Percentiles rank a stretch among this genome's conserved stretches.
phyloP scores from a whole-genome alignment of 2,329 filamentous ascomycete genomes.

The Paracamarosporium sp. region DNA sequence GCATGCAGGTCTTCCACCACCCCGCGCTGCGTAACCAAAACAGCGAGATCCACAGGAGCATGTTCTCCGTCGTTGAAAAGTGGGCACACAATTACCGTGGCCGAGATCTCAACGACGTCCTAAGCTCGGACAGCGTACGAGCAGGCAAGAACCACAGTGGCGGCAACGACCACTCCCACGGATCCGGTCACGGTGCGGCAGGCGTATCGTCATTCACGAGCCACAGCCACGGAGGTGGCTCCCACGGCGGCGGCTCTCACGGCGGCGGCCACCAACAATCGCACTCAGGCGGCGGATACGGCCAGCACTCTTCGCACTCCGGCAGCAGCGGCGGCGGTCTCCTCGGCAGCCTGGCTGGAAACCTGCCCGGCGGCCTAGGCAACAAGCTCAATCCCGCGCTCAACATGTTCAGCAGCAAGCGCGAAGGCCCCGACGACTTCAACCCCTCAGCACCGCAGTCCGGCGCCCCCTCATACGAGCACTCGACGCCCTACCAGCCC shows the following conservation, averaged over 20 bases:
- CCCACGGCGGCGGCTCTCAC: slow-evolving; percentile 22
- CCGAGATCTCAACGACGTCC: slow-evolving; percentile 72
- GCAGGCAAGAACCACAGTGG: slow-evolving; percentile 77
- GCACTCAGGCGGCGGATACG: slow-evolving; percentile 17
- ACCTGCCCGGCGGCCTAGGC: slow-evolving; percentile 25
- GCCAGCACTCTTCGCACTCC: slow-evolving; percentile 10
- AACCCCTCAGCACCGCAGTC: slow-evolving; percentile 15
- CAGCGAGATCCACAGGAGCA: slow-evolving; percentile 81
- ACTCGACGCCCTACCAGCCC: slow-evolving; percentile 23
- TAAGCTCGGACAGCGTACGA: slow-evolving; percentile 84
- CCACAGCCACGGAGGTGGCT: slow-evolving; percentile 20
- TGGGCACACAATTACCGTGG: slow-evolving; percentile 78
- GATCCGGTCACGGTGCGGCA: slow-evolving; percentile 37
- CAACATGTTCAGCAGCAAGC: slow-evolving; percentile 26
- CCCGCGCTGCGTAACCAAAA: slow-evolving; percentile 79
- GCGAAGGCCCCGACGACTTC: slow-evolving; percentile 29
- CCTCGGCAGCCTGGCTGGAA: slow-evolving; percentile 24
- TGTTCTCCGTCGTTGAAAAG: slow-evolving; percentile 84
- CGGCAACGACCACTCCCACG: slow-evolving; percentile 40
- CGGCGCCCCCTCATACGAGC: background rate
- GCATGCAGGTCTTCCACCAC: slow-evolving; percentile 87
- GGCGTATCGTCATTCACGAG: slow-evolving; percentile 30
- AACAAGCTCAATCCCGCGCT: slow-evolving; percentile 24
- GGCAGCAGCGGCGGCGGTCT: slow-evolving; percentile 28
- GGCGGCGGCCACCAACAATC: slow-evolving; percentile 11